Evolutionary conservation across 1,139 yeast species (phyloP).

Genomic region (Nematodospora anomalae): DNA sequence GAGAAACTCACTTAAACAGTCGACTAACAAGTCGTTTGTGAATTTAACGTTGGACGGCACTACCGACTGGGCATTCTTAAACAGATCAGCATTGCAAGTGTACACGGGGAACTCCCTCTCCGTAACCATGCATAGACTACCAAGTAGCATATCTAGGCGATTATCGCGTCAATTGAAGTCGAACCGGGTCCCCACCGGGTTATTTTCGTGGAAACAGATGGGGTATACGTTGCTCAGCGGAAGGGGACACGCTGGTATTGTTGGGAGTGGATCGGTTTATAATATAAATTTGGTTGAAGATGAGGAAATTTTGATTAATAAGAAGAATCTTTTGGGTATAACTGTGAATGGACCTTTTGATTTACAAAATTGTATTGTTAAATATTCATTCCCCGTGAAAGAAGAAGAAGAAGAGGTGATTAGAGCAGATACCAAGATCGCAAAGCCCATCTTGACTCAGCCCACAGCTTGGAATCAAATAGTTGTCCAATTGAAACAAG

Average conservation of each 20-base stretch:
- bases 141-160: slow-evolving; percentile 37
- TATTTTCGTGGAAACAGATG: slow-evolving; percentile 26
- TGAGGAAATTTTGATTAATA: slow-evolving; percentile 52
- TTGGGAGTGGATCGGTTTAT: slow-evolving; percentile 58
- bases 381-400: slow-evolving; percentile 22
- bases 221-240: slow-evolving; percentile 56
- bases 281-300: slow-evolving; percentile 42
- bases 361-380: slow-evolving; percentile 36
- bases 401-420: not conserved
- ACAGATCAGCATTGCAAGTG: slow-evolving; percentile 46
- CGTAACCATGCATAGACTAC: slow-evolving; percentile 37
- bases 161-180: slow-evolving; percentile 28
- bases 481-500: slow-evolving; percentile 1
- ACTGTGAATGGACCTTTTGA: slow-evolving; percentile 53
- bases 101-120: slow-evolving; percentile 52
- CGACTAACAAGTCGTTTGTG: slow-evolving; percentile 37
- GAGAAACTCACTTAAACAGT: slow-evolving; percentile 16
- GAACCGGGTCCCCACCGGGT: slow-evolving; percentile 36
- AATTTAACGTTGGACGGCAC: slow-evolving; percentile 54
- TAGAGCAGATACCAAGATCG: not conserved
- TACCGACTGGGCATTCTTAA: slow-evolving; percentile 60
- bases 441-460: slow-evolving; percentile 7
- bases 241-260: slow-evolving; percentile 58
- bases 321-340: slow-evolving; percentile 48
- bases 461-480: slow-evolving; percentile 7